A percentile compares a stretch with the other conserved stretches of the same genome.
These are phyloP conservation scores for Curvularia eragrostidis DNA, from an alignment of 2,329 filamentous ascomycete species.

Conservation along the genomic window DNA sequence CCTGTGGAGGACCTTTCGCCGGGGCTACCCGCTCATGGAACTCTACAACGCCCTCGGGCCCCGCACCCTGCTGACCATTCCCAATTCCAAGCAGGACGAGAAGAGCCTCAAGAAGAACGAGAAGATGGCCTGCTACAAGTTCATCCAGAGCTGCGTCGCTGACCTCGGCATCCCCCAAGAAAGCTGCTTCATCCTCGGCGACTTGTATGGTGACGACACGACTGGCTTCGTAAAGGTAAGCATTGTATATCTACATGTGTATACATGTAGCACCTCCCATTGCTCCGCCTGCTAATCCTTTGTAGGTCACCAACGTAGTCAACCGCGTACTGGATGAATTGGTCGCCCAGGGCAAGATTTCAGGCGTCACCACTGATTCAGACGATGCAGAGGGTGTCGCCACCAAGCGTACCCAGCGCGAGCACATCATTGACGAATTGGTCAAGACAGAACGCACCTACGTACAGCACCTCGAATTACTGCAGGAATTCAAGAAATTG, in stretches of 20 bases:
- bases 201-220: constrained; percentile 92
- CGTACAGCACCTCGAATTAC: constrained; percentile 92
- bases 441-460: constrained; percentile 97
- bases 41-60: constrained; percentile 89
- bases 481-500: constrained; percentile 89
- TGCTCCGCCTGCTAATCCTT: constrained; percentile 4
- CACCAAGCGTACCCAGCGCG: constrained; percentile 72
- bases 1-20: constrained; percentile 85
- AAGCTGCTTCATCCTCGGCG: constrained; percentile 90
- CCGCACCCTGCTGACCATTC: constrained; percentile 69
- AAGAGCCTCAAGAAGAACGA: constrained; percentile 68
- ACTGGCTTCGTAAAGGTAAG: constrained; percentile 92
- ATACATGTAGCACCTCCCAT: too few relatives aligned
- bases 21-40: constrained; percentile 81
- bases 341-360: constrained; percentile 76
- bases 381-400: constrained; percentile 55
- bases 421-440: constrained; percentile 89
- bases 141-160: constrained; percentile 85
- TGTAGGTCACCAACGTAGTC: constrained; percentile 83
- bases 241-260: neutral
- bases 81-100: constrained; percentile 68
- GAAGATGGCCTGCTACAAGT: constrained; percentile 90
- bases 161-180: constrained; percentile 79
- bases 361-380: constrained; percentile 50
- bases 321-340: constrained; percentile 90